These are phyloP conservation scores for Exserohilum rostratum DNA, from an alignment of 2,329 filamentous ascomycete genomes.

Conservation along the genomic window DNA sequence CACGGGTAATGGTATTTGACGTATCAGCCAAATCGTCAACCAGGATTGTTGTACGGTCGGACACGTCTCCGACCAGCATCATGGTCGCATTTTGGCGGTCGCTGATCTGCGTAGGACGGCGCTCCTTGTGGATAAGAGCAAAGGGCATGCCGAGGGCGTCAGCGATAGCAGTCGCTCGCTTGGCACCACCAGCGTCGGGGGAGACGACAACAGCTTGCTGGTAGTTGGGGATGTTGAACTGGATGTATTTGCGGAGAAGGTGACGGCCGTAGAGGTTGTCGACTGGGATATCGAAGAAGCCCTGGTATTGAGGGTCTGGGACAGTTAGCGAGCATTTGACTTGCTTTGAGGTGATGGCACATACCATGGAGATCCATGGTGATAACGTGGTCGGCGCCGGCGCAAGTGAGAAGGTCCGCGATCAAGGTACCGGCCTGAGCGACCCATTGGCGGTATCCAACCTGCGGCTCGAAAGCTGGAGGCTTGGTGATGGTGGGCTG, in stretches of 20 bases:
- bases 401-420: slow-evolving; percentile 91
- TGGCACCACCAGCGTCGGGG: slow-evolving; percentile 94
- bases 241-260: slow-evolving; percentile 70
- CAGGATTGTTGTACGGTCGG: slow-evolving; percentile 81
- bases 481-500: slow-evolving; percentile 53
- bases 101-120: slow-evolving; percentile 83
- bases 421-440: slow-evolving; percentile 95
- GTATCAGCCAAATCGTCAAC: slow-evolving; percentile 96
- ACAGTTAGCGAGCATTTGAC: slow-evolving; percentile 11
- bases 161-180: slow-evolving; percentile 92
- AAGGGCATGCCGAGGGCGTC: slow-evolving; percentile 94
- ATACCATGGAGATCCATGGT: slow-evolving; percentile 79
- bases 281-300: slow-evolving; percentile 98
- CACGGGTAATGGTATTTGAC: slow-evolving; percentile 94
- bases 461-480: slow-evolving; percentile 75
- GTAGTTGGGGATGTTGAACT: slow-evolving; percentile 82
- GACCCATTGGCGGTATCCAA: slow-evolving; percentile 98
- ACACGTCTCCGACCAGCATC: slow-evolving; percentile 91
- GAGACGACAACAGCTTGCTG: slow-evolving; percentile 90
- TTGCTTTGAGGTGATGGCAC: neutral
- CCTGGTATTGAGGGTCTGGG: slow-evolving; percentile 92
- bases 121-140: slow-evolving; percentile 98
- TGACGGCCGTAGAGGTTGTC: slow-evolving; percentile 93
- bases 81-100: slow-evolving; percentile 83
- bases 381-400: slow-evolving; percentile 94